Evolutionary conservation across 169 alveolate genomes (phyloP).

Genomic region (Eimeria brunetti): DNA sequence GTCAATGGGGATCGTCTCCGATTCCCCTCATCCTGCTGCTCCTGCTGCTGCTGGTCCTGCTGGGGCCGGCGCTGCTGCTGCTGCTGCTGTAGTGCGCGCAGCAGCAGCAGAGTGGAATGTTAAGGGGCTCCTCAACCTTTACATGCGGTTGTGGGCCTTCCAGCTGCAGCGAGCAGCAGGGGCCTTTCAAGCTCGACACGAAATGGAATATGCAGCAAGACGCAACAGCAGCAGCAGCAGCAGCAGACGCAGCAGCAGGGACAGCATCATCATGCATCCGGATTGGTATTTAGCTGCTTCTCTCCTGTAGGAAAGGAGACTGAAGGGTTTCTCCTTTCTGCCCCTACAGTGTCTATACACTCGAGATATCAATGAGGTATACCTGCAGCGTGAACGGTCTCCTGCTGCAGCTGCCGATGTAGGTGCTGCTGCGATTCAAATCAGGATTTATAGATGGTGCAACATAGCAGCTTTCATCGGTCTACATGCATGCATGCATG

Average conservation of each 20-base stretch:
- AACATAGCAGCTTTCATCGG: not conserved
- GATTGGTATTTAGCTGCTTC: not conserved
- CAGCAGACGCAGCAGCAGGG: not conserved
- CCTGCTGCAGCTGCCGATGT: not conserved
- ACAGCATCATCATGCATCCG: not conserved
- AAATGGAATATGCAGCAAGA: not conserved
- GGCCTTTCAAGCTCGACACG: no score
- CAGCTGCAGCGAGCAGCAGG: conserved; percentile 14
- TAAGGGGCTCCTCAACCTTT: not conserved
- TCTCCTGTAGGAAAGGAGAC: not conserved
- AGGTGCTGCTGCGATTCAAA: not conserved
- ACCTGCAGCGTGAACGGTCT: not conserved
- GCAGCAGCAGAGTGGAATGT: conserved; percentile 15
- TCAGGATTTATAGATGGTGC: not conserved
- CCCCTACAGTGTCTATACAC: not conserved
- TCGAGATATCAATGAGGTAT: no score
- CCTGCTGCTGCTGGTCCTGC: not conserved
- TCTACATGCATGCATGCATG: not conserved
- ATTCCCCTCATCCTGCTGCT: not conserved
- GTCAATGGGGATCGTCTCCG: not conserved
- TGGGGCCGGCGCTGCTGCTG: conserved; percentile 20
- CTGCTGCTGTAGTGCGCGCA: not conserved
- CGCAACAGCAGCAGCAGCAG: not conserved
- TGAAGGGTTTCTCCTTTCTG: not conserved
- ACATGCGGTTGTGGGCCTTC: not conserved